Evolutionary conservation across 106 monocot species (phyloP).

Genomic region (Phalaenopsis aphrodite): DNA sequence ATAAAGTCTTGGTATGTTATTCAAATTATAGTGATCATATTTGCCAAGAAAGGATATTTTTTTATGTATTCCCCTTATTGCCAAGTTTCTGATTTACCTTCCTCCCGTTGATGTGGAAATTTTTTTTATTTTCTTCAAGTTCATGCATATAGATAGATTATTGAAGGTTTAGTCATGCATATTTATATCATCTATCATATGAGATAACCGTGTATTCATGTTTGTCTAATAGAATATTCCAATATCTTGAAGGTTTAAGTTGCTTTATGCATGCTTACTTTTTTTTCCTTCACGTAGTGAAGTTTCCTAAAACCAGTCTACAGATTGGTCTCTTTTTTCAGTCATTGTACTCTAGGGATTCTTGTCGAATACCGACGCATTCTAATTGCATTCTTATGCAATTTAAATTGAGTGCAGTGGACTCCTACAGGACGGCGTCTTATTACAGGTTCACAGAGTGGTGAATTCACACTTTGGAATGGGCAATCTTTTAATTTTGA

Average conservation of each 20-base stretch:
- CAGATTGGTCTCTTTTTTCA: neutral
- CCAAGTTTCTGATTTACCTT: neutral
- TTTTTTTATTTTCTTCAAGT: neutral
- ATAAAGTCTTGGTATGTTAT: constrained; percentile 76
- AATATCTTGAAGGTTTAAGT: neutral
- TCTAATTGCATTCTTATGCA: constrained; percentile 5
- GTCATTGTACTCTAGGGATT: neutral
- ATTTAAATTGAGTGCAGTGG: constrained; percentile 45
- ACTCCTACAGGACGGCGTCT: constrained; percentile 92
- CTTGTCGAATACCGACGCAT: neutral
- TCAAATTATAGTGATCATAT: neutral
- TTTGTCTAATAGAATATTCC: neutral
- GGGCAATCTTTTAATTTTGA: constrained; percentile 99
- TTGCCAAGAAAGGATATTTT: too few relatives aligned
- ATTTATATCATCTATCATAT: neutral
- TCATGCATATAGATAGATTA: too few relatives aligned
- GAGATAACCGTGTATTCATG: neutral
- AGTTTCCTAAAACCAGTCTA: neutral
- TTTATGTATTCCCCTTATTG: neutral
- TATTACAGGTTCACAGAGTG: constrained; percentile 94
- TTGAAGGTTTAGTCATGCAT: neutral
- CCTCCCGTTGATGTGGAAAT: neutral
- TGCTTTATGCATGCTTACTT: neutral
- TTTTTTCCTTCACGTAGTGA: neutral
- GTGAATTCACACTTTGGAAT: constrained; percentile 99